phyloP scores from a whole-genome alignment of 108 stramenopile species.

The Nannochloropsis salina region DNA sequence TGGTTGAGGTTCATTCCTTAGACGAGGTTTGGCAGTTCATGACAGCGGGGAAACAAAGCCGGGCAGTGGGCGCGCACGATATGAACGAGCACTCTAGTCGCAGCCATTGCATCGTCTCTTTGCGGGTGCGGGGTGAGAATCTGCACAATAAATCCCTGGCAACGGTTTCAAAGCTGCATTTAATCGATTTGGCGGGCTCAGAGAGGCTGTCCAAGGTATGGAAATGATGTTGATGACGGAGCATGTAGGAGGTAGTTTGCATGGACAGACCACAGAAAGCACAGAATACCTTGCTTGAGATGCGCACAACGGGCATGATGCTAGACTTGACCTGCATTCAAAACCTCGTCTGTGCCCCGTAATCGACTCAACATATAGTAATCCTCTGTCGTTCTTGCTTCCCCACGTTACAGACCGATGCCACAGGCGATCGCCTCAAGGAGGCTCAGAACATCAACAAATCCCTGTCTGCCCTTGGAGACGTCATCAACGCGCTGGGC shows the following conservation, averaged over 20 bases:
- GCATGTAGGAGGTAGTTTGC: background rate
- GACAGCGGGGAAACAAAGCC: constrained; percentile 37
- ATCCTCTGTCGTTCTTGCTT: constrained; percentile 24
- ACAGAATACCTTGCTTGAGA: too few relatives aligned
- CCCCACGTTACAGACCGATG: constrained; percentile 55
- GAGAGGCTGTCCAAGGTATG: constrained; percentile 84
- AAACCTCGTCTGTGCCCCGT: too few relatives aligned
- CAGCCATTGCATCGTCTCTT: constrained; percentile 48
- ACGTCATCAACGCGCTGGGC: constrained; percentile 59
- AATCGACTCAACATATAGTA: too few relatives aligned
- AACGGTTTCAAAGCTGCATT: constrained; percentile 58
- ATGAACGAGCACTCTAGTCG: constrained; percentile 60
- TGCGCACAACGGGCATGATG: too few relatives aligned
- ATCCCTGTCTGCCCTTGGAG: constrained; percentile 58
- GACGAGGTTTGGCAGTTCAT: constrained; percentile 49
- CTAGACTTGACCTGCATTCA: too few relatives aligned
- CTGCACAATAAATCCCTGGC: background rate
- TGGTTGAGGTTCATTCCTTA: constrained; percentile 28
- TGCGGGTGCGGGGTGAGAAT: constrained; percentile 31
- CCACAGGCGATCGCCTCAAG: constrained; percentile 58
- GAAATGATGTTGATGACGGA: constrained; percentile 15
- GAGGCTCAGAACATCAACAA: constrained; percentile 63
- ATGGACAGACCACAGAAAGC: background rate
- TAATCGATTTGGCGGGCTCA: constrained; percentile 95
- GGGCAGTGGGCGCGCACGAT: constrained; percentile 58